Base-by-base conservation (phyloP, 2,329 filamentous ascomycete genomes). In the Penicillium brasilianum region DNA sequence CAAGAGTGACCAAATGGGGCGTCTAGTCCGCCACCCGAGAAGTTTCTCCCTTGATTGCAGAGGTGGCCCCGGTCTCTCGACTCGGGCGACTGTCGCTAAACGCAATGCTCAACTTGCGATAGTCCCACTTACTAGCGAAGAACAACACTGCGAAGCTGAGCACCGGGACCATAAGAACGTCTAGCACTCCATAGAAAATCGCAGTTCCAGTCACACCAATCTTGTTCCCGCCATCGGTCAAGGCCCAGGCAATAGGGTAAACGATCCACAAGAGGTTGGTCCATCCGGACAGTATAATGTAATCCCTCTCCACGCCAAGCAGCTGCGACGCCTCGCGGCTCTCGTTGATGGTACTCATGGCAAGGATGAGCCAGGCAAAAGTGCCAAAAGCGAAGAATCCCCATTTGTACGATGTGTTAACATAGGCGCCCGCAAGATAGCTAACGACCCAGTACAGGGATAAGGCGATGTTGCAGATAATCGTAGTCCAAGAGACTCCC, bases 331-430 rank as follows among this genome's bases (percentile, higher is more conserved):
- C 71, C 39, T 72, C 69, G 8, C 71, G 71, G 60, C 80, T 78
- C 52, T 76, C 71, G 53, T 72, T 64, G 32, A 84, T 64, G 2
- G 80, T 83, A 63, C 77, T 79, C 71, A 76, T 72, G 30, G 80
- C 78, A n/a, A 86, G 76, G 53, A 82, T 73, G 7, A 81, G 39
- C 60, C 76, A 83, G 41, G 82, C 80, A 16, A 81, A 62, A 14
- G 81, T 82, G 64, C 83, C 84, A 59, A 85, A 84, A 63, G 75
- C 80, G 69, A 76, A 86, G 77, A 85, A 87, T 6, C 84, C 85
- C 84, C 84, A 86, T 73, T 85, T 85, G 74, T 86, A 86, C 66
- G 74, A 78, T 51, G 79, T 80, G 7, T 68, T 60, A 3, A 82
- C 84, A 72, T 80, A 82, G 55, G 84, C 82, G 22, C 76, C 77